phyloP scores from a whole-genome alignment of 345 rosid genomes.

The Trapa incisa region DNA sequence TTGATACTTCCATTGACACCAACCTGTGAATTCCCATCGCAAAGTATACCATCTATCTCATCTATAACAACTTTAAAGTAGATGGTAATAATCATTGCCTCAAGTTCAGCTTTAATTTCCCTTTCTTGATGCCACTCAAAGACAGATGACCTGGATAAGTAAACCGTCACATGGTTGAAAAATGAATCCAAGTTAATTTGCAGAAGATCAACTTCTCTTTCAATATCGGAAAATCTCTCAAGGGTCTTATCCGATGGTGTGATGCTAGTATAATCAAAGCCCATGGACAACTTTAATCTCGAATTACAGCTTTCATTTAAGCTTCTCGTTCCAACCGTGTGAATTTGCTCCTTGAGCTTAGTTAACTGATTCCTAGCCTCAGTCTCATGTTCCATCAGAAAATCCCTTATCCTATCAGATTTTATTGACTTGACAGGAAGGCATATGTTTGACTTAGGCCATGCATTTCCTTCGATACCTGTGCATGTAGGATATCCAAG shows the following conservation, averaged over 20 bases:
- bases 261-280: too few species aligned
- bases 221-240: conserved; percentile 24
- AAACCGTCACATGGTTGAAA: conserved; percentile 18
- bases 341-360: conserved; percentile 51
- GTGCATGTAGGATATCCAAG: not conserved
- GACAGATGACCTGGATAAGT: conserved; percentile 24
- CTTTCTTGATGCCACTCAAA: conserved; percentile 43
- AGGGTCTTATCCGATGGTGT: conserved; percentile 20
- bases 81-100: conserved; percentile 29
- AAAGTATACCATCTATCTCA: conserved; percentile 25
- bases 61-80: conserved; percentile 40
- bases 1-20: conserved; percentile 20
- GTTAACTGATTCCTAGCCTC: conserved; percentile 36
- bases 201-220: conserved; percentile 27
- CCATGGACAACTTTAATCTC: too few species aligned
- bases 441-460: not conserved
- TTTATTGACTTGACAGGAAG: conserved; percentile 11
- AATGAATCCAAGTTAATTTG: conserved; percentile 25
- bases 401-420: conserved; percentile 18
- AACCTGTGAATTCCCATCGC: conserved; percentile 6
- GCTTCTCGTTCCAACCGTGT: conserved; percentile 16
- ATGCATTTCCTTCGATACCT: not conserved
- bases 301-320: conserved; percentile 23
- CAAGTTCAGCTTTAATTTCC: conserved; percentile 36
- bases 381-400: conserved; percentile 20